Evolutionary conservation across 306 rosid species (phyloP).

Genomic region (Vigna unguiculata): DNA sequence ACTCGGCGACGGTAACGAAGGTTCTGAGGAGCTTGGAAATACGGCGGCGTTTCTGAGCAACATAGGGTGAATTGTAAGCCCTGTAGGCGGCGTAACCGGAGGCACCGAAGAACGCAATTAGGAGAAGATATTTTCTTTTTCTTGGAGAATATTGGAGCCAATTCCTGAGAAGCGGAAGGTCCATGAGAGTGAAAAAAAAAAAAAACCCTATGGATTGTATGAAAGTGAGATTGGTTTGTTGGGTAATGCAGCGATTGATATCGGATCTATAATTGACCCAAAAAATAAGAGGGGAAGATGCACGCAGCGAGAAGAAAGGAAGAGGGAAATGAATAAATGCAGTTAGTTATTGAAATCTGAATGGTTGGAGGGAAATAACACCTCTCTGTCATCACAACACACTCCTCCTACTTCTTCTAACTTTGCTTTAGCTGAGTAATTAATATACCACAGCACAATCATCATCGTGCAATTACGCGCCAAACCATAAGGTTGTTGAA

Average conservation of each 20-base stretch:
- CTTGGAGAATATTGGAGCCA: slow-evolving; percentile 54
- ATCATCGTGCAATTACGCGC: background rate
- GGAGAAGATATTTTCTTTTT: slow-evolving; percentile 62
- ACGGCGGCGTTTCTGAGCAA: slow-evolving; percentile 60
- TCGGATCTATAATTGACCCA: background rate
- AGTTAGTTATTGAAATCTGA: background rate
- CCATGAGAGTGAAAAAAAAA: slow-evolving; percentile 63
- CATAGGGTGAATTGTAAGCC: slow-evolving; percentile 68
- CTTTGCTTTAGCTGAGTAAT: too few species aligned
- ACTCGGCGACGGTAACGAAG: slow-evolving; percentile 64
- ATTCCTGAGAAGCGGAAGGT: slow-evolving; percentile 56
- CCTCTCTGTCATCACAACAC: background rate
- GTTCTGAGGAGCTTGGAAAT: slow-evolving; percentile 63
- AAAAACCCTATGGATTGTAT: slow-evolving; percentile 37
- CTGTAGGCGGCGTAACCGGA: slow-evolving; percentile 79
- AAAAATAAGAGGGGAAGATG: background rate
- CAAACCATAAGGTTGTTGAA: slow-evolving; percentile 26
- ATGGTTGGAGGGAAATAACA: background rate
- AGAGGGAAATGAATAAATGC: background rate
- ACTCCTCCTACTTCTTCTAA: background rate
- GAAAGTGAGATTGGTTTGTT: background rate
- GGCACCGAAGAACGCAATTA: slow-evolving; percentile 62
- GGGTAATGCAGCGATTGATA: background rate
- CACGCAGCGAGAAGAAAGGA: background rate
- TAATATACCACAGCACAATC: background rate